phyloP scores from a whole-genome alignment of 1,139 yeast genomes.

The Pichia sp. region DNA sequence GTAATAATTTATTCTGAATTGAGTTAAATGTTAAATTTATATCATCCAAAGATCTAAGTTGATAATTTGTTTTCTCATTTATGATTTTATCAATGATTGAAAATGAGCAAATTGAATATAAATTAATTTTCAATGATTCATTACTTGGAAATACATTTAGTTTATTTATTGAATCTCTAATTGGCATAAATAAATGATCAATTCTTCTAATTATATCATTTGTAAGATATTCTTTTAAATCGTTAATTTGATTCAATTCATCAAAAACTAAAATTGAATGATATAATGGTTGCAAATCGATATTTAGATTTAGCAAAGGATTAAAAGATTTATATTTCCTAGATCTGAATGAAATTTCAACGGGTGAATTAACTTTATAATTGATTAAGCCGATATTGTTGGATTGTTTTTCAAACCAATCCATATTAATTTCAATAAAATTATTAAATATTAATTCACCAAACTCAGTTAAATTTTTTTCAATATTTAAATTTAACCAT shows the following conservation, averaged over 20 bases:
- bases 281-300: conserved; percentile 64
- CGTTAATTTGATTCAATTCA: conserved; percentile 59
- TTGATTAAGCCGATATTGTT: conserved; percentile 42
- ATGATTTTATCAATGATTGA: conserved; percentile 70
- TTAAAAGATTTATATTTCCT: conserved; percentile 33
- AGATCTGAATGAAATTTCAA: conserved; percentile 43
- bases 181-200: conserved; percentile 53
- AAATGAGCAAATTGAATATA: conserved; percentile 67
- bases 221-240: conserved; percentile 55
- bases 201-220: conserved; percentile 73
- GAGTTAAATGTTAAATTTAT: conserved; percentile 79
- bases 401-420: conserved; percentile 46
- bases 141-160: conserved; percentile 23
- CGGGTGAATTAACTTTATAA: conserved; percentile 78
- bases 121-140: conserved; percentile 46
- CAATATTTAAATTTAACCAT: conserved; percentile 62
- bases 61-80: conserved; percentile 49
- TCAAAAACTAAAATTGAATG: conserved; percentile 81
- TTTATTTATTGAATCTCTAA: conserved; percentile 23
- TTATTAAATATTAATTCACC: conserved; percentile 57
- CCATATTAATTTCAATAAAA: conserved; percentile 46
- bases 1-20: conserved; percentile 51
- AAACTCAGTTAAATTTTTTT: conserved; percentile 52
- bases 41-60: conserved; percentile 47
- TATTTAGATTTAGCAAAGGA: conserved; percentile 40